These are phyloP conservation scores for Fonsecaea multimorphosa DNA, from an alignment of 2,329 filamentous ascomycete genomes.

Conservation along the genomic window DNA sequence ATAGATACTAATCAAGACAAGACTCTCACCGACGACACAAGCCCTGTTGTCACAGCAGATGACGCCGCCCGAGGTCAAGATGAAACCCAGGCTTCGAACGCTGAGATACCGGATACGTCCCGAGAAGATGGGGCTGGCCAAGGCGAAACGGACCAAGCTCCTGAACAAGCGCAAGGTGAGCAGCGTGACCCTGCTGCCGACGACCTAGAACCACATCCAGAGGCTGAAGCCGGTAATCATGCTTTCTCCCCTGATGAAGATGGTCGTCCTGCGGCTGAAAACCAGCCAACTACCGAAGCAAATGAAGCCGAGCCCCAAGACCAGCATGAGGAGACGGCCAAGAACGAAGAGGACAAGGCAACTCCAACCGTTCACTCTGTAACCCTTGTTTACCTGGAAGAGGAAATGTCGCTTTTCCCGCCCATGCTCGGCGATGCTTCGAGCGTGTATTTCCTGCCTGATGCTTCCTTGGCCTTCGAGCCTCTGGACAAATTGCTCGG, in stretches of 20 bases:
- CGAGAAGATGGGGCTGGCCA: neutral
- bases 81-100: neutral
- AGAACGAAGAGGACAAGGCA: neutral
- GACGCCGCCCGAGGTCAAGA: slow-evolving; percentile 8
- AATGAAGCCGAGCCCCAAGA: slow-evolving; percentile 2
- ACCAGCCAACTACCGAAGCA: neutral
- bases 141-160: neutral
- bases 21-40: neutral
- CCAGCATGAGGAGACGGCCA: slow-evolving; percentile 10
- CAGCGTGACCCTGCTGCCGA: neutral
- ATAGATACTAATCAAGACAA: slow-evolving; percentile 18
- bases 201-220: neutral
- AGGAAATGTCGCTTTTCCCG: slow-evolving; percentile 65
- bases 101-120: neutral
- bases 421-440: slow-evolving; percentile 57
- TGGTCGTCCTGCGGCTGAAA: neutral
- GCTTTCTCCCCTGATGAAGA: neutral
- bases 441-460: slow-evolving; percentile 63
- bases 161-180: slow-evolving; percentile 1
- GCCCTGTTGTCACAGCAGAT: slow-evolving; percentile 5
- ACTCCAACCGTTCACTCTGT: slow-evolving; percentile 51
- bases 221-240: neutral
- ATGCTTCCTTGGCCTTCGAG: slow-evolving; percentile 60
- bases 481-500: slow-evolving; percentile 62
- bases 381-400: slow-evolving; percentile 61